Conservation (phyloP, 2,329 filamentous ascomycete species). For the Phoma sp. region DNA sequence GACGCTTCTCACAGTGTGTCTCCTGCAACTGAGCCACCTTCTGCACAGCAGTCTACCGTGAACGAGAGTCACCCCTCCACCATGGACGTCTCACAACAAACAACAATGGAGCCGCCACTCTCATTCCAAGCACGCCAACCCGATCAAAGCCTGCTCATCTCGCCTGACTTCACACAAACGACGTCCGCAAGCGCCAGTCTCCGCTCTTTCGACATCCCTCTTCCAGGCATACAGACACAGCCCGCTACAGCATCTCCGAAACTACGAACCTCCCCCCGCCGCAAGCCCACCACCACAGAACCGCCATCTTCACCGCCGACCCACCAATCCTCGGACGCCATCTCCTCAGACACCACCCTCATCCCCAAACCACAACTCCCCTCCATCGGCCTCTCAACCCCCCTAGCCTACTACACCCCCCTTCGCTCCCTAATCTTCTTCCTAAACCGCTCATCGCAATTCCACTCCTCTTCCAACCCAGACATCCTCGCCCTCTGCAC, state of each 20-base stretch:
- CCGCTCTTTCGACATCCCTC: slow-evolving; percentile 30
- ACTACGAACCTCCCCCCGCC: slow-evolving; percentile 15
- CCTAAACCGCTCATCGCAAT: slow-evolving; percentile 49
- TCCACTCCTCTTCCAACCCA: slow-evolving; percentile 42
- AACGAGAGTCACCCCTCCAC: slow-evolving; percentile 32
- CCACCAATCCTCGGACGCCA: slow-evolving; percentile 16
- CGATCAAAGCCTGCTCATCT: slow-evolving; percentile 40
- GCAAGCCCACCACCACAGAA: slow-evolving; percentile 14
- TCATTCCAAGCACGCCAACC: slow-evolving; percentile 32
- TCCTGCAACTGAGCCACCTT: slow-evolving; percentile 1
- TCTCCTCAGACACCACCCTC: slow-evolving; percentile 15
- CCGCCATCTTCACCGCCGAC: slow-evolving; percentile 17
- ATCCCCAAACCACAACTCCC: slow-evolving; percentile 15
- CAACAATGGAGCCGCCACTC: slow-evolving; percentile 15
- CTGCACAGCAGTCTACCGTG: slow-evolving; percentile 20
- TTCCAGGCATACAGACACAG: slow-evolving; percentile 17
- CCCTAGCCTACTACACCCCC: slow-evolving; percentile 55
- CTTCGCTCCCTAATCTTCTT: slow-evolving; percentile 49
- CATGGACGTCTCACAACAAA: slow-evolving; percentile 37
- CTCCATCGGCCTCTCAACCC: slow-evolving; percentile 49
- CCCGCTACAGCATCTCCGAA: not conserved
- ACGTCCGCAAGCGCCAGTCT: slow-evolving; percentile 25
- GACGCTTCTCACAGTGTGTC: slow-evolving; percentile 21
- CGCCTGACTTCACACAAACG: slow-evolving; percentile 48
- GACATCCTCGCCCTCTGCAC: slow-evolving; percentile 56